Evolutionary conservation across 2,329 filamentous ascomycete genomes (phyloP).

Genomic region (Arthrobotrys pseudoclavata): DNA sequence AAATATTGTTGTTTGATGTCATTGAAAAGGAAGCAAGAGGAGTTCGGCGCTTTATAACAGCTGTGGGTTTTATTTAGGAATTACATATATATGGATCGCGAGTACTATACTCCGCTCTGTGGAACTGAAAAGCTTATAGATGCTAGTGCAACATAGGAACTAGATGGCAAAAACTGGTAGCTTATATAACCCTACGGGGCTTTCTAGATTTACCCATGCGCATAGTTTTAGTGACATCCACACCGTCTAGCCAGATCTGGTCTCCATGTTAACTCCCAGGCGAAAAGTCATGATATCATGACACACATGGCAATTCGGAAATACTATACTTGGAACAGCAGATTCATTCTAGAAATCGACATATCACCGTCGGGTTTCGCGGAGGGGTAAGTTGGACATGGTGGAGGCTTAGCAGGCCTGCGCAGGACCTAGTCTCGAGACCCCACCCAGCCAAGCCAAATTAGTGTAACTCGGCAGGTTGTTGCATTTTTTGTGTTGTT

Average conservation of each 20-base stretch:
- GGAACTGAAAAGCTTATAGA: no score
- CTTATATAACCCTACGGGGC: constrained; percentile 4
- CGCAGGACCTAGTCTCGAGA: neutral
- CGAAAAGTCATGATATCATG: no score
- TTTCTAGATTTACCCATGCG: no score
- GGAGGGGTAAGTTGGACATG: neutral
- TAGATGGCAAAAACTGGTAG: neutral
- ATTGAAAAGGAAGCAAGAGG: neutral
- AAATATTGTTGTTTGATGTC: neutral
- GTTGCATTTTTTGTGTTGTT: constrained; percentile 31
- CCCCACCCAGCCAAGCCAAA: neutral
- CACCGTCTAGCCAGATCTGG: no score
- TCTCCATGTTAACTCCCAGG: no score
- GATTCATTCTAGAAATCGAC: neutral
- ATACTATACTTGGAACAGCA: neutral
- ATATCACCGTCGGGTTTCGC: neutral
- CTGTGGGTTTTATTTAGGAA: no score
- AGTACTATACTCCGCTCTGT: no score
- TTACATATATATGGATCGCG: no score
- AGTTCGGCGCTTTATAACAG: no score
- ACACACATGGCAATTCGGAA: neutral
- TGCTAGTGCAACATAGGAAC: neutral
- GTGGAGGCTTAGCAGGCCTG: constrained; percentile 22
- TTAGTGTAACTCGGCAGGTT: neutral
- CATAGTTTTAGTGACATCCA: no score